phyloP scores from a whole-genome alignment of 495 filamentous ascomycete species.

The Penicillium fimorum region DNA sequence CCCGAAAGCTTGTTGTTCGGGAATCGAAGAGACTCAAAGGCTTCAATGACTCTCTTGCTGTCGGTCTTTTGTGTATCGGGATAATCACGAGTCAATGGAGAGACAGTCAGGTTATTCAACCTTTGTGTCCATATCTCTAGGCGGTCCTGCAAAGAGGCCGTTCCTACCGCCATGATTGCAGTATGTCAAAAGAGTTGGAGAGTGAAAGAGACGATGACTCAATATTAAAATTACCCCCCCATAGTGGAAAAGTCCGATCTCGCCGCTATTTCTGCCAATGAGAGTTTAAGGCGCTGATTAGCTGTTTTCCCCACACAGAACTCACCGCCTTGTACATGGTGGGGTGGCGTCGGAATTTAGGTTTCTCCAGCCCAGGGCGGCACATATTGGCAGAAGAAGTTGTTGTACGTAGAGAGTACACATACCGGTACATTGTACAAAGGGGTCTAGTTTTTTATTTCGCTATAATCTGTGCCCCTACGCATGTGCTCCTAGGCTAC shows the following conservation, averaged over 20 bases:
- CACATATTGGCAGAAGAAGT: neutral
- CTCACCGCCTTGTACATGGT: constrained; percentile 15
- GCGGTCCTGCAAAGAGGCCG: constrained; percentile 41
- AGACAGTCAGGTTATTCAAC: constrained; percentile 49
- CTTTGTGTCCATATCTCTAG: constrained; percentile 50
- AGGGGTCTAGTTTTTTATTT: no score
- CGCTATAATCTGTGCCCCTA: no score
- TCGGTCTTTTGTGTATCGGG: constrained; percentile 40
- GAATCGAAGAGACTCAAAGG: constrained; percentile 46
- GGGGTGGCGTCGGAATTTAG: neutral
- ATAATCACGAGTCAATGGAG: constrained; percentile 52
- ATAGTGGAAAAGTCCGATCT: constrained; percentile 28
- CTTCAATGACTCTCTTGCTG: constrained; percentile 46
- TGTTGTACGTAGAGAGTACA: neutral
- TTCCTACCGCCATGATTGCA: constrained; percentile 42
- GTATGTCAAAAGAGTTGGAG: constrained; percentile 19
- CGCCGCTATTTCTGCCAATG: constrained; percentile 14
- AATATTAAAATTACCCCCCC: constrained; percentile 12
- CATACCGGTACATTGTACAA: no score
- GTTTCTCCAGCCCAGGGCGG: neutral
- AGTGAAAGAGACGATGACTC: constrained; percentile 24
- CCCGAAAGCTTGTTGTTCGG: constrained; percentile 41
- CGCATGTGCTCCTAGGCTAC: no score
- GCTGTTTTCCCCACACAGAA: constrained; percentile 18
- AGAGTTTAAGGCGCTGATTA: constrained; percentile 15